Conservation (phyloP, 495 filamentous ascomycete genomes). For the Neurospora terricola region DNA sequence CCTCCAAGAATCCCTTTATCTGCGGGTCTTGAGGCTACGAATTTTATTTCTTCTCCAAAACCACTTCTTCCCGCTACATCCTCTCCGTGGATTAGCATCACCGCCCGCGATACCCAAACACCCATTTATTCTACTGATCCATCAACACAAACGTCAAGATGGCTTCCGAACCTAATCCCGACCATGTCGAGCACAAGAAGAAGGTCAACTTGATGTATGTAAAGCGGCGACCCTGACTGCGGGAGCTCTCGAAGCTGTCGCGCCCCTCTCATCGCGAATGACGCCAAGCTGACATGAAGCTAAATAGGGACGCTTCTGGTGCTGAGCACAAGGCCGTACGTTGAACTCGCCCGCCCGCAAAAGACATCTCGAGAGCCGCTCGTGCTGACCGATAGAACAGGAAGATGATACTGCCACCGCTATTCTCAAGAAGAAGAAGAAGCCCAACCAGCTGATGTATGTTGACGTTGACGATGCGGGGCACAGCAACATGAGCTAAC, state of each 20-base stretch:
- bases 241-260: conserved; percentile 2
- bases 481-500: conserved; percentile 26
- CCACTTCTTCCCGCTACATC: not conserved
- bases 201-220: conserved; percentile 88
- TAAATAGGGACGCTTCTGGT: conserved; percentile 73
- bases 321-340: conserved; percentile 77
- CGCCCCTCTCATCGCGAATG: not conserved
- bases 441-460: conserved; percentile 96
- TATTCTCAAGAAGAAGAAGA: conserved; percentile 99
- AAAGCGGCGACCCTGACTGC: not conserved
- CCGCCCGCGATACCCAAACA: conserved; percentile 5
- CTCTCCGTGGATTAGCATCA: not conserved
- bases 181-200: conserved; percentile 74
- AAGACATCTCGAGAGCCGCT: conserved; percentile 4
- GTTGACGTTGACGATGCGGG: conserved; percentile 19
- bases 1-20: not conserved
- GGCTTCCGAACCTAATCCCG: conserved; percentile 26
- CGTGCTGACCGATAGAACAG: conserved; percentile 34
- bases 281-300: conserved; percentile 19
- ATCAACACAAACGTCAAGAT: conserved; percentile 20
- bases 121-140: conserved; percentile 5
- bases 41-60: not conserved
- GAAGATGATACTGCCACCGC: conserved; percentile 91
- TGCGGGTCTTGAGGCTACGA: not conserved
- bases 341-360: conserved; percentile 16